phyloP scores from a whole-genome alignment of 768 basidiomycete species.

The Amanita polypyramis region DNA sequence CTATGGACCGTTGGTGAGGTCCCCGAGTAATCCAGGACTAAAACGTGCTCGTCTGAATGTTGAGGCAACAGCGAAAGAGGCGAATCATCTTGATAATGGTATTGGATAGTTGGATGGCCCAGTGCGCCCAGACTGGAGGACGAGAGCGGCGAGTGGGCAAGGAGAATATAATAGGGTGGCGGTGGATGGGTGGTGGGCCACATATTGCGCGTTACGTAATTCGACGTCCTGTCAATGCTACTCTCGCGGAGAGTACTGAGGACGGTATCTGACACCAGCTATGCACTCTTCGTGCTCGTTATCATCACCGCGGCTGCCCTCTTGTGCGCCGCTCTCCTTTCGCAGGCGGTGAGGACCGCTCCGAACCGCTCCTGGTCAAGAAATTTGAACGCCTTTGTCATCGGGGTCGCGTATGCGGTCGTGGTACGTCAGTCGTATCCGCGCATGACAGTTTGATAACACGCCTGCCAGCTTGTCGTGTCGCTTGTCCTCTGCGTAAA shows the following conservation, averaged over 20 bases:
- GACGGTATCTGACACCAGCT: constrained; percentile 44
- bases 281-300: constrained; percentile 39
- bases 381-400: constrained; percentile 60
- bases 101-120: constrained; percentile 65
- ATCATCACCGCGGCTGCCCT: constrained; percentile 45
- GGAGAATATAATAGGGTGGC: constrained; percentile 60
- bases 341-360: constrained; percentile 63
- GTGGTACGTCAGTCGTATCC: constrained; percentile 33
- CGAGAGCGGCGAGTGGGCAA: constrained; percentile 44
- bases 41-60: constrained; percentile 54
- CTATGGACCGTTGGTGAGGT: constrained; percentile 38
- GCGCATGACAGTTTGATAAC: background rate
- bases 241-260: constrained; percentile 18
- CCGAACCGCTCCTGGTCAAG: constrained; percentile 40
- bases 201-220: constrained; percentile 4
- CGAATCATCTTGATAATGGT: constrained; percentile 74
- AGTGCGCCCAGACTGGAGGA: constrained; percentile 27
- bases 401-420: constrained; percentile 60
- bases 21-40: constrained; percentile 51
- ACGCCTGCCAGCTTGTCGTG: constrained; percentile 32
- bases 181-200: constrained; percentile 11
- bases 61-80: constrained; percentile 55
- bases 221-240: background rate
- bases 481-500: constrained; percentile 59
- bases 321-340: constrained; percentile 54